Base-by-base conservation (phyloP, 805 yeast species). In the Tetrapisispora fleetii region DNA sequence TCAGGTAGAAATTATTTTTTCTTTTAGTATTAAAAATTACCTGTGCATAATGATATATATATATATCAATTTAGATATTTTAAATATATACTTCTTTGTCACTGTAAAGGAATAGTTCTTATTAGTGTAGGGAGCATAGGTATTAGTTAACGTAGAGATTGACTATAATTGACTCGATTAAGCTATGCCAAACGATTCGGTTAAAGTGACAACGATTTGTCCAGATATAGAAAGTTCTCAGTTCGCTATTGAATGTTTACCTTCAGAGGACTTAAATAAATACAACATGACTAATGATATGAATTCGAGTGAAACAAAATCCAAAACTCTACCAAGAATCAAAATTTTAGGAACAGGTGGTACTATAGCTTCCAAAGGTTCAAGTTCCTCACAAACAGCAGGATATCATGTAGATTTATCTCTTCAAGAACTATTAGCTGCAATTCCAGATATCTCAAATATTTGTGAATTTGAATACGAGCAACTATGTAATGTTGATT, bases 401-500 rank as follows among this genome's bases (percentile, higher is more conserved):
- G 81, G 80, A 3, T 77, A 77, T 58, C 66, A 70, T 40, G 77
- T 77, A 4, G 80, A 76, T 47, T 63, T 77, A 49, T 72, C 78
- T 9, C 67, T 71, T 39, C 78, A 77, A 51, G 80, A 78, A 48
- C 62, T 78, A 55, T 62, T 80, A 41, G 67, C 67, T 17, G 67
- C 76, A 13, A 77, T 80, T 43, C 85, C 85, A 3, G 81, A 78
- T 53, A 69, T 80, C 36, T 68, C 78, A 0, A 58, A 65, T 11
- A 70, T 77, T 7, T 80, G 84, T 56, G 75, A 73, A 50, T 67
- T 80, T 50, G 78, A 76, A 53, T 80, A 78, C 58, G 84, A 79
- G 62, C 85, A 81, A 56, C 69, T 81, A 39, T 72, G 78, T 53
- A 81, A 81, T 55, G 65, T 80, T 17, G 85, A 80, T 53, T 80